Evolutionary conservation across 2,329 filamentous ascomycete genomes (phyloP).

Genomic region (Neurospora crassa): DNA sequence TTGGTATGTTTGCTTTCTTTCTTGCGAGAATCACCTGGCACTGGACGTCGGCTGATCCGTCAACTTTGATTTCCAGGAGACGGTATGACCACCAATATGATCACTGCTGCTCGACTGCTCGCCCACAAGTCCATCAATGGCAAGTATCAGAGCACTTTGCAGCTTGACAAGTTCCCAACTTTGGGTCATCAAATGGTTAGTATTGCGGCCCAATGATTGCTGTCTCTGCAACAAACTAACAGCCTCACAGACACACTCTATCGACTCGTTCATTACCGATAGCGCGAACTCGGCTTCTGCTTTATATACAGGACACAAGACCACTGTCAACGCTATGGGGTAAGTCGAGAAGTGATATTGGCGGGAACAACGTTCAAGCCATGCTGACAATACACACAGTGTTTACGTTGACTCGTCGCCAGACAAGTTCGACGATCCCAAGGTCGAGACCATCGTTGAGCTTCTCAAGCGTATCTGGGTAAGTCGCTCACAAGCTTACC

Average conservation of each 20-base stretch:
- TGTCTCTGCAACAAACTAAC: constrained; percentile 2
- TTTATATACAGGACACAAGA: constrained; percentile 77
- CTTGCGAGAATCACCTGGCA: background rate
- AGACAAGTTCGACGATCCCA: constrained; percentile 70
- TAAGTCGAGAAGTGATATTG: constrained; percentile 20
- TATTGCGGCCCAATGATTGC: background rate
- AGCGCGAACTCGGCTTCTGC: constrained; percentile 78
- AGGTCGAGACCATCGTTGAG: constrained; percentile 75
- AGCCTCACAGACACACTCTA: constrained; percentile 56
- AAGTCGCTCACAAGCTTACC: constrained; percentile 27
- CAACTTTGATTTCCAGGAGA: constrained; percentile 24
- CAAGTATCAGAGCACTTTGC: constrained; percentile 66
- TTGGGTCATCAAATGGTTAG: constrained; percentile 69
- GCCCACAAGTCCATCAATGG: constrained; percentile 78
- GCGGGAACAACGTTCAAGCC: background rate
- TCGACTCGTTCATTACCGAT: constrained; percentile 79
- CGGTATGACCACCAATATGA: constrained; percentile 68
- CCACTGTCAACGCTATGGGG: constrained; percentile 70
- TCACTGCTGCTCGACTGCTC: constrained; percentile 70
- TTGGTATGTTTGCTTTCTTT: constrained; percentile 52
- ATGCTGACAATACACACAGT: constrained; percentile 21
- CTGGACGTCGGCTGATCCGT: background rate
- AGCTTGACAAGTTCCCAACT: constrained; percentile 77
- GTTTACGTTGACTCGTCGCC: constrained; percentile 71
- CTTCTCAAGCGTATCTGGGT: constrained; percentile 62